These are phyloP conservation scores for Sanghuangporus weigelae DNA, from an alignment of 1,284 basidiomycete genomes.

Conservation along the genomic window DNA sequence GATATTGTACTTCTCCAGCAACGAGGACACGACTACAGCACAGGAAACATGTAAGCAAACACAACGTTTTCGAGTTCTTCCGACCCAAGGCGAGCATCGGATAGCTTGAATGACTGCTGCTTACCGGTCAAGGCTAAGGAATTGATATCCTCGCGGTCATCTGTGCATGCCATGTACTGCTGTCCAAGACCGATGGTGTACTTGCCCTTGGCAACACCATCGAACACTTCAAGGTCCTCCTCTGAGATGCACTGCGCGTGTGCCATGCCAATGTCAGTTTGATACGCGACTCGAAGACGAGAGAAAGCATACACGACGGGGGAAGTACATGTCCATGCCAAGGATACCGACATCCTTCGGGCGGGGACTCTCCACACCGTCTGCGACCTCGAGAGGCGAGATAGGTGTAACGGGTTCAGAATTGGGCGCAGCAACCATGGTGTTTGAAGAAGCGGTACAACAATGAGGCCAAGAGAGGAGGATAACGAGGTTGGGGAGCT, in stretches of 20 bases:
- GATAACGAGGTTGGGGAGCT: background rate
- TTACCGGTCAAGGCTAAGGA: constrained; percentile 92
- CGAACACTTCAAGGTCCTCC: constrained; percentile 90
- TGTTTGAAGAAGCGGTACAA: background rate
- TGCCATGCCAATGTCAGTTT: constrained; percentile 14
- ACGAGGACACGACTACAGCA: constrained; percentile 67
- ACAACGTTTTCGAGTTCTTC: background rate
- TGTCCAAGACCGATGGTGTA: constrained; percentile 99
- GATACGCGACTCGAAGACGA: background rate
- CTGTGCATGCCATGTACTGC: constrained; percentile 97
- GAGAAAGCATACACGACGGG: constrained; percentile 64
- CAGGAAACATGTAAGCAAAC: background rate
- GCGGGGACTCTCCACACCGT: constrained; percentile 36
- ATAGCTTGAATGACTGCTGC: constrained; percentile 27
- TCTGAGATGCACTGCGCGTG: constrained; percentile 82
- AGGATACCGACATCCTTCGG: constrained; percentile 92
- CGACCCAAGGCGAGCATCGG: constrained; percentile 6
- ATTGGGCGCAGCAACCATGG: constrained; percentile 18
- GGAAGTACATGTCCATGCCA: constrained; percentile 92
- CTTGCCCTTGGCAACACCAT: constrained; percentile 94
- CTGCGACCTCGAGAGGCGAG: constrained; percentile 17
- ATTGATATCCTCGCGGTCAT: constrained; percentile 98
- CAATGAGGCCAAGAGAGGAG: background rate
- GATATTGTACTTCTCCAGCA: constrained; percentile 93
- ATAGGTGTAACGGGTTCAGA: constrained; percentile 19